These are phyloP conservation scores for Leucocoprinus sp. DNA, from an alignment of 768 basidiomycete genomes.

Conservation along the genomic window DNA sequence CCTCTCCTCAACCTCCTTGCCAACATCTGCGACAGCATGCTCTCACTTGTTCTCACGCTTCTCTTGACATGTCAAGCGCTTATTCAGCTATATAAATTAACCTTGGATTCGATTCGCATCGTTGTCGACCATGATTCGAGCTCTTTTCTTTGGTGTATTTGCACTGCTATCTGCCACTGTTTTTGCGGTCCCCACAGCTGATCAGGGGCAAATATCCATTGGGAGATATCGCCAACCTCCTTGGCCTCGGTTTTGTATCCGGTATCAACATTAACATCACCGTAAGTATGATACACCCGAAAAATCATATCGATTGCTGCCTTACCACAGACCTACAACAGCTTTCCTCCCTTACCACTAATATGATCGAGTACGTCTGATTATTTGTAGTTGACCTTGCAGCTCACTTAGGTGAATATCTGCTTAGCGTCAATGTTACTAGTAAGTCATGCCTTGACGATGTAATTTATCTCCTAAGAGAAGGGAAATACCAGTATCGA, in stretches of 20 bases:
- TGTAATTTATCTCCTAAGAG: neutral
- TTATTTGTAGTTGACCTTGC: no score
- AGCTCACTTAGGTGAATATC: neutral
- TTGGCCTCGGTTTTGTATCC: slow-evolving; percentile 32
- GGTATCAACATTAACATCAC: slow-evolving; percentile 31
- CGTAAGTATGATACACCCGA: slow-evolving; percentile 17
- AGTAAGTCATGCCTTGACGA: slow-evolving; percentile 15
- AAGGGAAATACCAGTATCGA: slow-evolving; percentile 26
- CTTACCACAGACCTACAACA: slow-evolving; percentile 14
- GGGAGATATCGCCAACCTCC: slow-evolving; percentile 28
- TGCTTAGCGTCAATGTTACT: slow-evolving; percentile 28
- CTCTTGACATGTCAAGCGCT: neutral
- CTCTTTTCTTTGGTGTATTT: slow-evolving; percentile 20
- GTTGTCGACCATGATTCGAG: neutral
- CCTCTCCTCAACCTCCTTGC: neutral
- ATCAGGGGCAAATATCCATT: slow-evolving; percentile 16
- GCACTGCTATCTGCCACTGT: slow-evolving; percentile 20
- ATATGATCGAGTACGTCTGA: slow-evolving; percentile 26
- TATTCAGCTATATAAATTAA: neutral
- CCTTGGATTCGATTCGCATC: neutral
- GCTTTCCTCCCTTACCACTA: slow-evolving; percentile 29
- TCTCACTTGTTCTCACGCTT: no score
- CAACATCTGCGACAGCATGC: neutral
- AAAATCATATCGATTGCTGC: neutral
- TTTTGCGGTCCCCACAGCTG: slow-evolving; percentile 13